Evolutionary conservation across 257 asterid genomes (phyloP).

Genomic region (Primulina eburnea): DNA sequence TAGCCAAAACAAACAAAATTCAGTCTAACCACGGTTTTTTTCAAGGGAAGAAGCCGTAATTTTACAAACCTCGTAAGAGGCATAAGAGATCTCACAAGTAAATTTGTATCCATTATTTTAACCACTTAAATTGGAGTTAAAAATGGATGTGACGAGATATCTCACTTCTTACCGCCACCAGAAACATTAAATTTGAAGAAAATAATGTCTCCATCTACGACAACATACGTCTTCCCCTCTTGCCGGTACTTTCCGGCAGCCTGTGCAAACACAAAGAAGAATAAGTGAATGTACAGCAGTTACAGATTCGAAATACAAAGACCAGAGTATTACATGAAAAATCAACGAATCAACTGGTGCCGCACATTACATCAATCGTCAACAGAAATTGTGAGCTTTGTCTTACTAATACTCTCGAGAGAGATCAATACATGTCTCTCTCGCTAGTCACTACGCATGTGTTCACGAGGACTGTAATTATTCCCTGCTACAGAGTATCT

Average conservation of each 20-base stretch:
- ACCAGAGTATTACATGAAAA: not conserved
- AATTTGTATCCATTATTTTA: not conserved
- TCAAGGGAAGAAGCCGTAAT: not conserved
- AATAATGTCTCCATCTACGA: conserved; percentile 89
- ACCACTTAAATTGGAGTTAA: conserved; percentile 13
- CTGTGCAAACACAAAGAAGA: conserved; percentile 32
- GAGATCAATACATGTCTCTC: not conserved
- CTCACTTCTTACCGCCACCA: conserved; percentile 92
- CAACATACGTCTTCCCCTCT: conserved; percentile 95
- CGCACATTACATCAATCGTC: not conserved
- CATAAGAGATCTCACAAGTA: not conserved
- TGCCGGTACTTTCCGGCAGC: conserved; percentile 93
- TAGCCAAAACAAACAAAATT: not conserved
- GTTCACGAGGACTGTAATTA: not conserved
- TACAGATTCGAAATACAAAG: not conserved
- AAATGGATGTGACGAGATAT: conserved; percentile 22
- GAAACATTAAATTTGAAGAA: conserved; percentile 97
- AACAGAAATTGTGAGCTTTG: not conserved
- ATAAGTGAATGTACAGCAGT: not conserved
- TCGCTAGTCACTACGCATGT: not conserved
- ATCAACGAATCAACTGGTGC: not conserved
- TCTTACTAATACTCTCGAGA: not conserved
- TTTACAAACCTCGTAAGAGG: not conserved
- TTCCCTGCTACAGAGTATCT: no score
- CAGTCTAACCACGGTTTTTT: not conserved